These are phyloP conservation scores for Conringia planisiliqua DNA, from an alignment of 345 rosid genomes.

Conservation along the genomic window DNA sequence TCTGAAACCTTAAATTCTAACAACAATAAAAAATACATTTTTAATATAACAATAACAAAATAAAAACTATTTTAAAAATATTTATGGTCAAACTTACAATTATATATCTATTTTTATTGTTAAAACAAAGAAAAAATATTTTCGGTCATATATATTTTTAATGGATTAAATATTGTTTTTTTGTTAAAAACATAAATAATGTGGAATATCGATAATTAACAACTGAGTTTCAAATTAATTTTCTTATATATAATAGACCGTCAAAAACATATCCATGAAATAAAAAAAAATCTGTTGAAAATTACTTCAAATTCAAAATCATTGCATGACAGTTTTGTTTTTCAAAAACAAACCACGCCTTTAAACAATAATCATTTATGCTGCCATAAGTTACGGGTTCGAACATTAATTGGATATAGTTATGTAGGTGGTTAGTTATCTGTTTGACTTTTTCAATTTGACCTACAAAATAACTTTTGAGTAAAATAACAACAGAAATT, in stretches of 20 bases:
- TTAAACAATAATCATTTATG: constrained; percentile 9
- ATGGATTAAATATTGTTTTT: too few species aligned
- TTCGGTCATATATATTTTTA: too few species aligned
- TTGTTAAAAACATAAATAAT: too few species aligned
- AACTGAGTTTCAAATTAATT: not conserved
- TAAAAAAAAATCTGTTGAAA: not conserved
- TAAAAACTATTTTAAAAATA: too few species aligned
- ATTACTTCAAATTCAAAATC: not conserved
- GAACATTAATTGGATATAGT: constrained; percentile 9
- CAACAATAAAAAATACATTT: too few species aligned
- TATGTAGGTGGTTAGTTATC: not conserved
- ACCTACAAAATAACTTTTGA: not conserved
- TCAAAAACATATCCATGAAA: not conserved
- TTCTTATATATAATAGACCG: not conserved
- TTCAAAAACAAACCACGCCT: constrained; percentile 8
- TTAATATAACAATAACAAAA: too few species aligned
- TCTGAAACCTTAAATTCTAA: too few species aligned
- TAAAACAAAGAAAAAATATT: too few species aligned
- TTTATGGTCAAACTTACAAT: too few species aligned
- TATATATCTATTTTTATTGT: too few species aligned
- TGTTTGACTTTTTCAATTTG: not conserved
- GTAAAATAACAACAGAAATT: not conserved
- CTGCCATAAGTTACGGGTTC: constrained; percentile 22
- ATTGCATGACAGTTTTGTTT: not conserved
- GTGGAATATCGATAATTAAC: not conserved